These are phyloP conservation scores for Fusarium scirpi DNA, from an alignment of 2,329 filamentous ascomycete species.

Conservation along the genomic window DNA sequence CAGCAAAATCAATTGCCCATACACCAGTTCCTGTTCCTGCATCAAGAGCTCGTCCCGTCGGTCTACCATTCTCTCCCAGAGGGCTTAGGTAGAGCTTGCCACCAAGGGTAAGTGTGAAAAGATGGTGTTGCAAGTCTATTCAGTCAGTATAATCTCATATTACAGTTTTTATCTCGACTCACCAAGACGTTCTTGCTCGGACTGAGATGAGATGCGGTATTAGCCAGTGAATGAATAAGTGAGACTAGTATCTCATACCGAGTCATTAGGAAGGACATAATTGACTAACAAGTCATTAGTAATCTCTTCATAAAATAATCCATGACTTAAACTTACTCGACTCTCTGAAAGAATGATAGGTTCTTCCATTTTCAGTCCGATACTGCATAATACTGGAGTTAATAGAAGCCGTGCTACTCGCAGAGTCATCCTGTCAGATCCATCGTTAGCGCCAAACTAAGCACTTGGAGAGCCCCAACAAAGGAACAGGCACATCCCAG, in stretches of 20 bases:
- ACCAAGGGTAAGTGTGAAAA: slow-evolving; percentile 51
- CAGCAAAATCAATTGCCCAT: slow-evolving; percentile 60
- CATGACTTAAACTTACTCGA: slow-evolving; percentile 39
- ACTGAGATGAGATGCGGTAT: slow-evolving; percentile 27
- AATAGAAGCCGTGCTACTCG: slow-evolving; percentile 50
- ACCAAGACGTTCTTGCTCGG: slow-evolving; percentile 51
- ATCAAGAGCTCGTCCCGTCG: slow-evolving; percentile 55
- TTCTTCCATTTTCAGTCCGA: slow-evolving; percentile 55
- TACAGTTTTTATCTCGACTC: not conserved
- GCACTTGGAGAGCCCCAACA: not conserved
- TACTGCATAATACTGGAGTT: slow-evolving; percentile 53
- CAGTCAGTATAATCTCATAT: not conserved
- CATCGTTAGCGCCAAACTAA: not conserved
- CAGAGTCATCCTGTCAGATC: slow-evolving; percentile 41
- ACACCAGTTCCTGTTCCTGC: slow-evolving; percentile 62
- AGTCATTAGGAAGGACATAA: slow-evolving; percentile 50
- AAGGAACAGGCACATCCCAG: not conserved
- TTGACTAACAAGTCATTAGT: slow-evolving; percentile 24
- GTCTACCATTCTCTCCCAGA: slow-evolving; percentile 27
- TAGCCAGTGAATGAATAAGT: slow-evolving; percentile 16
- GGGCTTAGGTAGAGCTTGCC: slow-evolving; percentile 49
- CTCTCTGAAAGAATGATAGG: slow-evolving; percentile 52
- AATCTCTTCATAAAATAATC: not conserved
- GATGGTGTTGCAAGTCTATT: slow-evolving; percentile 53
- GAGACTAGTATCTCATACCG: slow-evolving; percentile 29